Percentiles rank a stretch among this genome's conserved stretches.
phyloP scores from a whole-genome alignment of 169 alveolate genomes.

The Plasmodium inui region DNA sequence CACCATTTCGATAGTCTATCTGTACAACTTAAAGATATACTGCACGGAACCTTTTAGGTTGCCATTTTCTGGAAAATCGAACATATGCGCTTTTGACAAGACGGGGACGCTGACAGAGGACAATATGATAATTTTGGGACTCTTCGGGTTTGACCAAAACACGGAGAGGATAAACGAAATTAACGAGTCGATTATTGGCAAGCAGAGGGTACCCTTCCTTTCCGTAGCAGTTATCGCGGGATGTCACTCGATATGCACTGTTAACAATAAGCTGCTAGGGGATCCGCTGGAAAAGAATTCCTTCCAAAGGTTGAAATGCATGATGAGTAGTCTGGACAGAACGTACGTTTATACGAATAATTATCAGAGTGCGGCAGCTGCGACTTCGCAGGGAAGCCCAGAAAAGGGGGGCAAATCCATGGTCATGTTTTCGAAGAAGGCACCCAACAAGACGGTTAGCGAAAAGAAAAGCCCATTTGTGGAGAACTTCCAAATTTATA shows the following conservation, averaged over 20 bases:
- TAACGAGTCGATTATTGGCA: slow-evolving; percentile 10
- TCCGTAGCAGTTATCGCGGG: slow-evolving; percentile 94
- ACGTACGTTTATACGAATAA: slow-evolving; percentile 37
- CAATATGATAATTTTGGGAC: slow-evolving; percentile 88
- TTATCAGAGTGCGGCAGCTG: background rate
- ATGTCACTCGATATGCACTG: slow-evolving; percentile 93
- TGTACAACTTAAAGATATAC: slow-evolving; percentile 93
- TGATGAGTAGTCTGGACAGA: slow-evolving; percentile 59
- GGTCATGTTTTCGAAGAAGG: background rate
- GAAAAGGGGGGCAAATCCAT: background rate
- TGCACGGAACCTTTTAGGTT: slow-evolving; percentile 99
- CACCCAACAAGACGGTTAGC: background rate
- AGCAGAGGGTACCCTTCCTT: slow-evolving; percentile 79
- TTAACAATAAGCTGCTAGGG: slow-evolving; percentile 91
- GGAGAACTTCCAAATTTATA: slow-evolving; percentile 79
- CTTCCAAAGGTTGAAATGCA: slow-evolving; percentile 83
- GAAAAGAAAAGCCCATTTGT: slow-evolving; percentile 62
- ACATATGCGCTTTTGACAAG: slow-evolving; percentile 96
- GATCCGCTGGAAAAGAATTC: slow-evolving; percentile 97
- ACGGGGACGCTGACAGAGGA: slow-evolving; percentile 99
- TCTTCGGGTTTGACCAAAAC: slow-evolving; percentile 75
- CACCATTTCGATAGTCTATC: slow-evolving; percentile 93
- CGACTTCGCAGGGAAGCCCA: background rate
- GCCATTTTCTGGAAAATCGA: slow-evolving; percentile 96
- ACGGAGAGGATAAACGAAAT: slow-evolving; percentile 22